Evolutionary conservation across 768 basidiomycete species (phyloP), one percentile per base, ranked within the genome.

Genomic region (Tulasnella sp.): DNA sequence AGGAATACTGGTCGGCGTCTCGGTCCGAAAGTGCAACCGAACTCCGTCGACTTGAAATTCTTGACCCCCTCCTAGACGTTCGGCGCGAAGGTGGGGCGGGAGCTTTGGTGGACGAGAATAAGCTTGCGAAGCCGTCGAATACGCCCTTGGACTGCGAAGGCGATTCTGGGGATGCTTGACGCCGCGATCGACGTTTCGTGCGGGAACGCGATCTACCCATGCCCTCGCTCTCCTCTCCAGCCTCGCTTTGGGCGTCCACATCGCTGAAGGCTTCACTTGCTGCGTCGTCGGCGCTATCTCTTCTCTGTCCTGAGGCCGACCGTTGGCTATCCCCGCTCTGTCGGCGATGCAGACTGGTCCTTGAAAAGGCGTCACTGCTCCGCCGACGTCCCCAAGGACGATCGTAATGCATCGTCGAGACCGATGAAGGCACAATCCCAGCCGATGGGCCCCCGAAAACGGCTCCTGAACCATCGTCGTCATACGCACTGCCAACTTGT

Each of bases 381-480:
- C 79, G 79, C 73, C 89, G 87, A 77, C 82, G 85, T 75, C 84
- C 82, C 52, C 75, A 67, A 29, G 73, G 70, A 16, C 77, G 75
- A 37, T 77, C 76, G 36, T 88, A 83, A 17, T 89, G 86, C 92
- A 94, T 94, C 71, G 89, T 84, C 7, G 92, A 91, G 17, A 88
- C 85, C 76, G 91, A 91, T 77, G 89, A 92, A 0, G 92, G 92
- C 76, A 91, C 87, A 34, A 84, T 87, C 37, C 81, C 40, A 81
- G 78, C 90, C 79, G 22, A 80, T 78, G 41, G 88, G 8, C 85
- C 86, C 75, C 90, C 89, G 78, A 92, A 94, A 84, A 92, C 87
- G 29, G 77, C 75, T 12, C 75, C 72, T 34, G 47, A 86, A 65
- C 83, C 86, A 75, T 86, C 85, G 74, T 85, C 86, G 44, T 85